These are phyloP conservation scores for Decorospora gaudefroyi DNA, from an alignment of 2,329 filamentous ascomycete species.

Conservation along the genomic window DNA sequence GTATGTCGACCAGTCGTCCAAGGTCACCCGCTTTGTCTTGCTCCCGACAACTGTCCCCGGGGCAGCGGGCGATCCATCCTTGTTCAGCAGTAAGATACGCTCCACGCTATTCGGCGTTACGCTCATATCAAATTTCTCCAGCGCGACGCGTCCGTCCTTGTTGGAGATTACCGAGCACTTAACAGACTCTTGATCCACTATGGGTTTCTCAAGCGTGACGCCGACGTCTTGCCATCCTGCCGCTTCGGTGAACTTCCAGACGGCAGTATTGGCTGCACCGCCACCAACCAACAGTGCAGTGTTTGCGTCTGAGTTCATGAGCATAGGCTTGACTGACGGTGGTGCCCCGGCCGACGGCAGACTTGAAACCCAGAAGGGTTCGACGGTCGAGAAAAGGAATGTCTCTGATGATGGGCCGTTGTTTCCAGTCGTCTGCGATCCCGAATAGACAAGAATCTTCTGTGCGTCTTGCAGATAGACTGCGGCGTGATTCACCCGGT, in stretches of 20 bases:
- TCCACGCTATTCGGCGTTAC: conserved; percentile 75
- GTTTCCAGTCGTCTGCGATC: conserved; percentile 64
- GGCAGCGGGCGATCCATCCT: conserved; percentile 58
- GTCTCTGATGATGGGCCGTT: conserved; percentile 69
- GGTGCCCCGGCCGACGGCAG: conserved; percentile 58
- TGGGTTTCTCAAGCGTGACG: conserved; percentile 63
- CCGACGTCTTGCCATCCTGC: conserved; percentile 70
- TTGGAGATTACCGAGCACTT: conserved; percentile 70
- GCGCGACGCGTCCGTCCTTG: conserved; percentile 74
- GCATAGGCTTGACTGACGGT: conserved; percentile 68
- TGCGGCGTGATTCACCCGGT: conserved; percentile 75
- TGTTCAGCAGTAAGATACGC: conserved; percentile 68
- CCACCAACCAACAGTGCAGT: conserved; percentile 78
- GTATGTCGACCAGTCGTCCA: conserved; percentile 74
- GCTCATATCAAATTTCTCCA: conserved; percentile 78
- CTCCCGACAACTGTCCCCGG: conserved; percentile 55
- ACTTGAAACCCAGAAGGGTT: conserved; percentile 65
- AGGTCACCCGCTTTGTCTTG: conserved; percentile 59
- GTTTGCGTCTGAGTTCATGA: conserved; percentile 73
- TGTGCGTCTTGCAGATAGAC: conserved; percentile 72
- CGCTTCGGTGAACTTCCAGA: conserved; percentile 72
- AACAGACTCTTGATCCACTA: conserved; percentile 63
- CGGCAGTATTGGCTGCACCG: conserved; percentile 63
- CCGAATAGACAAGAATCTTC: conserved; percentile 79
- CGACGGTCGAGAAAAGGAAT: conserved; percentile 69